Percentiles rank a stretch among this genome's conserved stretches.
phyloP scores from a whole-genome alignment of 352 stramenopile genomes.

The Elongisporangium prolatum region DNA sequence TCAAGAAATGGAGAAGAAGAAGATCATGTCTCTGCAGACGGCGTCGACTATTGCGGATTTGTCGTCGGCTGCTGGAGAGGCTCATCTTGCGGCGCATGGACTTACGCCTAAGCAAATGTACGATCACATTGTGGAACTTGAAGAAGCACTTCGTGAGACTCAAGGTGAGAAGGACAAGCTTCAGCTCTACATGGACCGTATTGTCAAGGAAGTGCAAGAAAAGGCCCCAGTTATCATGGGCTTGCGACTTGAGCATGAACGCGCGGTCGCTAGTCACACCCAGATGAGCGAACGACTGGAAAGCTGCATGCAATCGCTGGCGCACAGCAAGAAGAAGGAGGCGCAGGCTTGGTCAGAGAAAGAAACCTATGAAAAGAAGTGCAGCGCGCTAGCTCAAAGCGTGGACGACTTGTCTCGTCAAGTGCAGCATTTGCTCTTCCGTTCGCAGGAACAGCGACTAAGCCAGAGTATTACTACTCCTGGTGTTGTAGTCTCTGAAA shows the following conservation, averaged over 20 bases:
- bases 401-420: slow-evolving; percentile 90
- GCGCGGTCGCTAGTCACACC: slow-evolving; percentile 78
- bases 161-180: slow-evolving; percentile 83
- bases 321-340: slow-evolving; percentile 75
- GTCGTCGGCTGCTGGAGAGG: slow-evolving; percentile 53
- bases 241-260: slow-evolving; percentile 88
- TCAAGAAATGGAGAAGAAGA: slow-evolving; percentile 60
- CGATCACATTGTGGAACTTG: slow-evolving; percentile 80
- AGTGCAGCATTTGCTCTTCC: slow-evolving; percentile 86
- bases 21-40: slow-evolving; percentile 47
- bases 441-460: slow-evolving; percentile 50
- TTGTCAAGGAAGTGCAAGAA: slow-evolving; percentile 90
- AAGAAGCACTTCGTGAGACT: slow-evolving; percentile 80
- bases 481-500: slow-evolving; percentile 48
- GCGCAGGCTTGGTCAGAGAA: slow-evolving; percentile 59
- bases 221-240: slow-evolving; percentile 89
- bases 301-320: slow-evolving; percentile 55
- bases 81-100: slow-evolving; percentile 59
- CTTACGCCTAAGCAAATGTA: slow-evolving; percentile 89
- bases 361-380: slow-evolving; percentile 58
- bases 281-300: slow-evolving; percentile 71
- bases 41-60: slow-evolving; percentile 49
- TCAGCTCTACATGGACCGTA: slow-evolving; percentile 88
- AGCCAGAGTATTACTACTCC: slow-evolving; percentile 6
- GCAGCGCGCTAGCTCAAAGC: slow-evolving; percentile 66